Evolutionary conservation across 176 grass and related monocot genomes (phyloP).

Genomic region (Bonia amplexicaulis): DNA sequence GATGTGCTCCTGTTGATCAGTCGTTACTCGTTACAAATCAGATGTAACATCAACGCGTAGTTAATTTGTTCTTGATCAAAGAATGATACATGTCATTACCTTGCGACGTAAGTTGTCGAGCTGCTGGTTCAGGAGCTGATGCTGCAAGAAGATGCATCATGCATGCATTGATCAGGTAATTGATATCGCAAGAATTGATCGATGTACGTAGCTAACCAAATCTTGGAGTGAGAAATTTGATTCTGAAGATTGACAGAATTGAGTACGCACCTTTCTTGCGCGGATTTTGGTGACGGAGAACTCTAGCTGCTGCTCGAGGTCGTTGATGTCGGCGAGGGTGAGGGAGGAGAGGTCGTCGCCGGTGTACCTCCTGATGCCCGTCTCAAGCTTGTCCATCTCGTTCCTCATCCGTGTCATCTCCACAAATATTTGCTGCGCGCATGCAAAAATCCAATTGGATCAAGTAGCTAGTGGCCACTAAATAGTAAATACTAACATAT

Average conservation of each 20-base stretch:
- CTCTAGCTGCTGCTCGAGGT: conserved; percentile 74
- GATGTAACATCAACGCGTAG: neutral
- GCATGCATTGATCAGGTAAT: neutral
- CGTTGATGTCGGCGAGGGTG: conserved; percentile 49
- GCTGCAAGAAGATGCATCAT: conserved; percentile 29
- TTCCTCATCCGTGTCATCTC: conserved; percentile 81
- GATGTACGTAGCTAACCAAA: neutral
- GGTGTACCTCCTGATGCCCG: conserved; percentile 55
- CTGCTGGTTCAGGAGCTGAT: conserved; percentile 76
- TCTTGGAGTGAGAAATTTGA: neutral
- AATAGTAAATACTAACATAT: neutral
- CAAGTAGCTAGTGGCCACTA: neutral
- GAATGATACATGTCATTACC: conserved; percentile 14
- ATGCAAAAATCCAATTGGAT: neutral
- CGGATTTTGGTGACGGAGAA: conserved; percentile 58
- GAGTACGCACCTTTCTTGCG: conserved; percentile 47
- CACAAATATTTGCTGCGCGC: conserved; percentile 54
- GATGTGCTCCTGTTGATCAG: conserved; percentile 61
- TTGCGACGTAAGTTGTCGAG: conserved; percentile 81
- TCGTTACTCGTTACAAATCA: neutral
- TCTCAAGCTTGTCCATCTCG: conserved; percentile 65
- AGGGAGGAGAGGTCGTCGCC: conserved; percentile 66
- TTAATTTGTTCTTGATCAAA: no score
- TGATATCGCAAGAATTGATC: neutral
- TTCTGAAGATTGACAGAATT: neutral